A percentile compares a stretch with the other conserved stretches of the same genome.
phyloP scores from a whole-genome alignment of 2,329 filamentous ascomycete species.

The Lecanoromycetidae sp. region DNA sequence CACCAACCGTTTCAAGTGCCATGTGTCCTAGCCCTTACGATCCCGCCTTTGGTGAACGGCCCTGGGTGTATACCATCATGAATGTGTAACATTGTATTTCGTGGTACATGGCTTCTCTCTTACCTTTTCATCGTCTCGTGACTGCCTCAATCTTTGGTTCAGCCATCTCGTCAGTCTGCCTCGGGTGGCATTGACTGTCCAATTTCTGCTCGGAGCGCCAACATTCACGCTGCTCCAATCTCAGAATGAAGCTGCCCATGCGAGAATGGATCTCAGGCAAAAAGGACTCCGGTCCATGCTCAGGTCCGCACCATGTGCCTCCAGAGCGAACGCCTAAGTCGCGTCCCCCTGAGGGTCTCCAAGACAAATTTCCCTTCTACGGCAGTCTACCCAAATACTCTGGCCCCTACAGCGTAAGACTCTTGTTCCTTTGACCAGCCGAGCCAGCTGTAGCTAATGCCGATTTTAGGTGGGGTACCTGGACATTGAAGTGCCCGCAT shows the following conservation, averaged over 20 bases:
- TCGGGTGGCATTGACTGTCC: too few species aligned
- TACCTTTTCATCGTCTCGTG: too few species aligned
- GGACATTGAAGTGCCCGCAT: slow-evolving; percentile 43
- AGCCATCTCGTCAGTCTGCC: too few species aligned
- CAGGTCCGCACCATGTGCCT: not conserved
- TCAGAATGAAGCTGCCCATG: not conserved
- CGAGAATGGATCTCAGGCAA: not conserved
- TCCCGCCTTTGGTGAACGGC: too few species aligned
- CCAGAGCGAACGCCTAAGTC: slow-evolving; percentile 28
- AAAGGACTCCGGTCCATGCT: not conserved
- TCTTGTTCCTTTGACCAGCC: too few species aligned
- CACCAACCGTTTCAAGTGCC: too few species aligned
- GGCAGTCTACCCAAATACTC: slow-evolving; percentile 38
- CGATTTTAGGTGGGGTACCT: slow-evolving; percentile 33
- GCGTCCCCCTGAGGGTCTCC: slow-evolving; percentile 35
- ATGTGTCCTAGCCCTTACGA: too few species aligned
- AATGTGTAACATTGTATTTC: too few species aligned
- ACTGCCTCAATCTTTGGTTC: too few species aligned
- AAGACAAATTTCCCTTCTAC: slow-evolving; percentile 33
- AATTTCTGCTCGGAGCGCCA: not conserved
- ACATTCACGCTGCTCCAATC: not conserved
- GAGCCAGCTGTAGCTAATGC: not conserved
- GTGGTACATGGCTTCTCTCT: too few species aligned
- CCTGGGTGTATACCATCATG: too few species aligned
- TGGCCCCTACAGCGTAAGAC: slow-evolving; percentile 35